Base-by-base conservation (phyloP, 1,284 basidiomycete species). In the Papiliotrema fonsecae region DNA sequence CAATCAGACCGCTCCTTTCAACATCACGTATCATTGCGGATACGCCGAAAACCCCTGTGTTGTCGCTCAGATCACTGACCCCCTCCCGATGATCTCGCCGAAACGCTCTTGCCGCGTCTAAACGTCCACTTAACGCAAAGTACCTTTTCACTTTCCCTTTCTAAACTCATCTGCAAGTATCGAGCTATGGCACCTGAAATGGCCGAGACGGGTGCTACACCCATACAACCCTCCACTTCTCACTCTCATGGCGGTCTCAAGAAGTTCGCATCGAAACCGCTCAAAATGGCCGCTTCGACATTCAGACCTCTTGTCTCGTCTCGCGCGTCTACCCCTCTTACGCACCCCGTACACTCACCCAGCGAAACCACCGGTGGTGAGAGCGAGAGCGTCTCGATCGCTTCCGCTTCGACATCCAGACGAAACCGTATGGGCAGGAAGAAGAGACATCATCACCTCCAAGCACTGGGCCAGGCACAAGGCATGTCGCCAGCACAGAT, bases 211-310 rank as follows among this genome's bases (percentile, higher is more conserved):
- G n/a, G n/a, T n/a, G n/a, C n/a, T n/a, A n/a, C n/a, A n/a, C n/a
- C 18, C 27, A 16, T 28, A 22, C n/a, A 28, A 16, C 28, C 42
- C n/a, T 9, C 42, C 42, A 18, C 35, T 4, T 38, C 35, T 19
- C 28, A 10, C 35, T 46, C 45, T 30, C 10, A 30, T 7, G 28
- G 28, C 22, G 43, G 35, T 41, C 48, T 65, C 30, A 55, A 53
- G 19, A 54, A 62, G 26, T 56, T 69, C 7, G 67, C 67, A 2
- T 52, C 61, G 22, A 69, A 67, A 54, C 67, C 69, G 2, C 65
- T 72, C 55, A 72, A 67, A 54, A 58, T 72, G 27, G 69, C 68
- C 2, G 66, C 65, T 31, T 65, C 61, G 26, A 65, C 69, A 3
- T 55, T 69, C 52, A 42, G 46, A 35, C 41, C 57, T 11, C 41